Percentiles rank a stretch among this genome's conserved stretches.
Conservation (phyloP, 352 stramenopile genomes). For the Phytophthora lateralis region DNA sequence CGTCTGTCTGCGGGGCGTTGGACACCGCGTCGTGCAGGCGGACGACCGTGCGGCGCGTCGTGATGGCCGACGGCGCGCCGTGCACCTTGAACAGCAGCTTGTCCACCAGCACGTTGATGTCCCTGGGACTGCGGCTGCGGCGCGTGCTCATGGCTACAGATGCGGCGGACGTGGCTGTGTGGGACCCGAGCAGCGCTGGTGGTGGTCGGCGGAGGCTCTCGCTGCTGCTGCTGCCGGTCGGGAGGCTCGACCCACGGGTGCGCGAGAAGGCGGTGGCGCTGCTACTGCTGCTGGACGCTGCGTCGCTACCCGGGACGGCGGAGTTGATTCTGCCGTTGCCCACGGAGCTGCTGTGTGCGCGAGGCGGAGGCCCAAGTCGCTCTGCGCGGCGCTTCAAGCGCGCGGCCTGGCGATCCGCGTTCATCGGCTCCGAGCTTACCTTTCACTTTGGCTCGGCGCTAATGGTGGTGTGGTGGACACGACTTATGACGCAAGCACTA, state of each 20-base stretch:
- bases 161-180: conserved; percentile 33
- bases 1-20: conserved; percentile 31
- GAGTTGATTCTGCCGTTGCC: conserved; percentile 6
- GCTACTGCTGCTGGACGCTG: not conserved
- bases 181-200: not conserved
- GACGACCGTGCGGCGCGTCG: conserved; percentile 58
- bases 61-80: conserved; percentile 59
- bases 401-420: conserved; percentile 35
- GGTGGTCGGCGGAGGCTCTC: too few relatives aligned
- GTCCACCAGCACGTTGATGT: conserved; percentile 59
- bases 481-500: too few relatives aligned
- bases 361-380: conserved; percentile 20
- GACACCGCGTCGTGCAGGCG: conserved; percentile 56
- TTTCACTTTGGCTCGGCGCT: too few relatives aligned
- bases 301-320: conserved; percentile 1
- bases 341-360: conserved; percentile 23
- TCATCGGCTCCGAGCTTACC: conserved; percentile 28
- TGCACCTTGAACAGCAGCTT: conserved; percentile 59
- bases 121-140: conserved; percentile 38
- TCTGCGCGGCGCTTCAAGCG: conserved; percentile 55
- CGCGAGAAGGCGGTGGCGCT: conserved; percentile 12
- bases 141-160: conserved; percentile 41
- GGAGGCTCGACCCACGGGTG: conserved; percentile 13
- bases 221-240: conserved; percentile 3
- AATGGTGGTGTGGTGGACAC: too few relatives aligned